phyloP scores from a whole-genome alignment of 1,284 basidiomycete genomes.

The Sporisorium scitamineum region DNA sequence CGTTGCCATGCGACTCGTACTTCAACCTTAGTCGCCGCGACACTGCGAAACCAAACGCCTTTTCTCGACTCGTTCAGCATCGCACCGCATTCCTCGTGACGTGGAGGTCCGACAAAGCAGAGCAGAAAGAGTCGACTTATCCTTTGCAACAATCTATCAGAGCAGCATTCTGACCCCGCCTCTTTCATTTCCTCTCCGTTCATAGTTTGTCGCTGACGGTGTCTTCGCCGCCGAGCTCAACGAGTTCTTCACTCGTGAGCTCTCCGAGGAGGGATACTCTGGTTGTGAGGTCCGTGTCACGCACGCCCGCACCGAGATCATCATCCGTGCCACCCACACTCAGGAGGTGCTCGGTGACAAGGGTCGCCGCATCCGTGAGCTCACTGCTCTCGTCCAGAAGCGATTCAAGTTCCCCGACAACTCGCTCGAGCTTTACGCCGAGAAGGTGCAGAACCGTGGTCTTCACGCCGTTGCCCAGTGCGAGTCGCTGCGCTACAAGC shows the following conservation, averaged over 20 bases:
- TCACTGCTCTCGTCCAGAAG: conserved; percentile 98
- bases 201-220: conserved; percentile 94
- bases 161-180: conserved; percentile 17
- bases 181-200: background rate
- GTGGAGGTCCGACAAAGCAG: background rate
- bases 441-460: conserved; percentile 99
- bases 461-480: conserved; percentile 98
- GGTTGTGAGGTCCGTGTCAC: conserved; percentile 99
- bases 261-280: conserved; percentile 99
- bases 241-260: conserved; percentile 97
- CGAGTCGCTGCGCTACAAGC: conserved; percentile 98
- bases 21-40: background rate
- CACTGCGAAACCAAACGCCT: background rate
- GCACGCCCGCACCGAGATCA: conserved; percentile 99
- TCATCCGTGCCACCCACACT: conserved; percentile 99
- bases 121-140: conserved; percentile 10
- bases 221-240: conserved; percentile 98
- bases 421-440: conserved; percentile 98
- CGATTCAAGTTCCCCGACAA: conserved; percentile 99
- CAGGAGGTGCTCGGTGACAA: conserved; percentile 99
- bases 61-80: background rate
- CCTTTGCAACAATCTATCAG: background rate
- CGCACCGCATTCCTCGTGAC: background rate
- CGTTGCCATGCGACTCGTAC: background rate
- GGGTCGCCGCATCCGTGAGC: conserved; percentile 98